Evolutionary conservation across 345 rosid genomes (phyloP).

Genomic region (Rhodamnia argentea): DNA sequence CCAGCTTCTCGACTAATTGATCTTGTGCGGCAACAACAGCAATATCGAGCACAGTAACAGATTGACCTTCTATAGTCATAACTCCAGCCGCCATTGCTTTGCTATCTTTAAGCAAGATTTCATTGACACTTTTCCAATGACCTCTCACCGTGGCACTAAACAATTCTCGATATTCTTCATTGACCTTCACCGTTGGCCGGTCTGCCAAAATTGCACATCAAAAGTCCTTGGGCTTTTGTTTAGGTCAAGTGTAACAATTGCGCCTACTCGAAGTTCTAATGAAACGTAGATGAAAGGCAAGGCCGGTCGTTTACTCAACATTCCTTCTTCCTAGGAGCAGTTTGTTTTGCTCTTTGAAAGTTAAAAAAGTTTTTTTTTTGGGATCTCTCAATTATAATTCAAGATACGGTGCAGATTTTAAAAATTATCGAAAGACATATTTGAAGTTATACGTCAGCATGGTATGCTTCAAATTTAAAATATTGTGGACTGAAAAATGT

Average conservation of each 20-base stretch:
- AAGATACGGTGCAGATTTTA: background rate
- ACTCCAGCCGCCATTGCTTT: background rate
- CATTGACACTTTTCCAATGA: background rate
- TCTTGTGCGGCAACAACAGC: background rate
- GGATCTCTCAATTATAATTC: background rate
- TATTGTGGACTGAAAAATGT: background rate
- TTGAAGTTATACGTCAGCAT: background rate
- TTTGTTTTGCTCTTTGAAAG: background rate
- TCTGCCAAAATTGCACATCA: background rate
- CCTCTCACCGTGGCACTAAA: background rate
- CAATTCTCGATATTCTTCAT: rapidly evolving
- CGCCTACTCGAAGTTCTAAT: background rate
- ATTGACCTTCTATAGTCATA: background rate
- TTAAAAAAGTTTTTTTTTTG: too few relatives aligned
- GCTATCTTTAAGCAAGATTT: rapidly evolving
- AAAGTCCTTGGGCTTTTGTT: background rate
- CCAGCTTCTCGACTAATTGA: background rate
- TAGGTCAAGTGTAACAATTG: background rate
- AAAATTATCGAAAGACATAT: background rate
- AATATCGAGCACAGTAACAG: background rate
- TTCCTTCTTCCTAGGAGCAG: background rate
- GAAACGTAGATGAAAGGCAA: background rate
- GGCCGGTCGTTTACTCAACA: background rate
- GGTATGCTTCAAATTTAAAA: background rate
- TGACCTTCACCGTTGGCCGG: background rate